A percentile compares a stretch with the other conserved stretches of the same genome.
These are phyloP conservation scores for Jaapia argillacea DNA, from an alignment of 768 basidiomycete species.

Conservation along the genomic window DNA sequence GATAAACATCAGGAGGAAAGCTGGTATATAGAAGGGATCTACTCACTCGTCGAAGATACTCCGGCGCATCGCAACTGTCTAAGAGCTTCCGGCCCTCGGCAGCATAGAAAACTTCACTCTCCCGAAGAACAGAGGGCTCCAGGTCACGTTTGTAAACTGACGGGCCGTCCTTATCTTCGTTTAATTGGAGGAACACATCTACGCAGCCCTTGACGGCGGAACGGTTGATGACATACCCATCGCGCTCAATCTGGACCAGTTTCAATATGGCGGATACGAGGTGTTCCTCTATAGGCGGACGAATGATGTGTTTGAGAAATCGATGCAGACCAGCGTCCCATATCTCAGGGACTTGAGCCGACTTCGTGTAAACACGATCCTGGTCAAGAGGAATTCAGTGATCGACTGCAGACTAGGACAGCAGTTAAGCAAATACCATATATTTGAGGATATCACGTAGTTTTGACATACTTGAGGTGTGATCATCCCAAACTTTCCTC, in stretches of 20 bases:
- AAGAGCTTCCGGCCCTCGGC: slow-evolving; percentile 64
- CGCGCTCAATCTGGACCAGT: slow-evolving; percentile 85
- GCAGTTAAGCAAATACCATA: slow-evolving; percentile 62
- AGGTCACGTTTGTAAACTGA: slow-evolving; percentile 78
- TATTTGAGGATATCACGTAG: slow-evolving; percentile 88
- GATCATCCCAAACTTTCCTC: slow-evolving; percentile 88
- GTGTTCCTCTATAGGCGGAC: slow-evolving; percentile 73
- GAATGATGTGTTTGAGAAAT: slow-evolving; percentile 76
- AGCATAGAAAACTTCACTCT: slow-evolving; percentile 74
- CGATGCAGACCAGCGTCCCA: slow-evolving; percentile 75
- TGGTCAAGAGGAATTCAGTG: slow-evolving; percentile 19
- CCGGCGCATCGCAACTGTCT: slow-evolving; percentile 67
- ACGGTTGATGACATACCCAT: slow-evolving; percentile 86
- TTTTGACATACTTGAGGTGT: slow-evolving; percentile 80
- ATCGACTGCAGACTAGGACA: neutral
- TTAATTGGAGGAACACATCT: slow-evolving; percentile 70
- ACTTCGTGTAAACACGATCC: slow-evolving; percentile 85
- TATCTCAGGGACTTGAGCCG: slow-evolving; percentile 68
- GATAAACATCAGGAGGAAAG: slow-evolving; percentile 3
- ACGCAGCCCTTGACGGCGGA: slow-evolving; percentile 85
- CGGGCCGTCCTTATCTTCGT: slow-evolving; percentile 33
- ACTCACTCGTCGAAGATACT: slow-evolving; percentile 71
- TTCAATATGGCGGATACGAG: slow-evolving; percentile 73
- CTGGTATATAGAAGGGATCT: neutral
- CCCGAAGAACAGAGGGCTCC: slow-evolving; percentile 70